Conservation (phyloP, 352 stramenopile species). For the Phytopythium ostracodes region DNA sequence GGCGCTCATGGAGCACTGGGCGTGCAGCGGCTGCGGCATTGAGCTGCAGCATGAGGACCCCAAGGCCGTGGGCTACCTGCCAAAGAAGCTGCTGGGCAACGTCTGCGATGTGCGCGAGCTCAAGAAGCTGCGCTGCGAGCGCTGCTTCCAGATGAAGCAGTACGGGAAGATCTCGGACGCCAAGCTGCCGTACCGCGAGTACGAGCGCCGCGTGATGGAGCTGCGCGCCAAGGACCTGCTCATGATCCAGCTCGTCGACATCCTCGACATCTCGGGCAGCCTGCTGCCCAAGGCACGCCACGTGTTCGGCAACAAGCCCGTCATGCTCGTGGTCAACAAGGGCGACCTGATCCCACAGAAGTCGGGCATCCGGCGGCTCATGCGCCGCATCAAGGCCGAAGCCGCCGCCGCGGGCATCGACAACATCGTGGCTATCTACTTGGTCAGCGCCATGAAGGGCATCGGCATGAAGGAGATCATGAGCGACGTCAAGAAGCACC, state of each 20-base stretch:
- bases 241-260: conserved; percentile 90
- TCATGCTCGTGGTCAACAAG: conserved; percentile 91
- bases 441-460: conserved; percentile 83
- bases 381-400: conserved; percentile 73
- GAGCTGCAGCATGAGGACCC: conserved; percentile 69
- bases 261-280: conserved; percentile 89
- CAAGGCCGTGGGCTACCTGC: conserved; percentile 61
- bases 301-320: conserved; percentile 87
- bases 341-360: conserved; percentile 85
- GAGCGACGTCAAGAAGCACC: conserved; percentile 69
- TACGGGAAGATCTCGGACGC: conserved; percentile 85
- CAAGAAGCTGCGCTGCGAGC: conserved; percentile 79
- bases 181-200: conserved; percentile 83
- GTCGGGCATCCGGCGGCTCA: conserved; percentile 76
- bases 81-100: conserved; percentile 57
- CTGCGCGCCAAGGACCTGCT: conserved; percentile 85
- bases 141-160: conserved; percentile 85
- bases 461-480: conserved; percentile 88
- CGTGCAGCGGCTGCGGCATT: conserved; percentile 80
- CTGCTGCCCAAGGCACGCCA: conserved; percentile 82
- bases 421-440: conserved; percentile 74
- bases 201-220: conserved; percentile 84
- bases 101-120: conserved; percentile 63
- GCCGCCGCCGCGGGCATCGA: conserved; percentile 69
- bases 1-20: conserved; percentile 81